phyloP scores from a whole-genome alignment of 164 flowering plant genomes.

The Chimonanthus praecox region DNA sequence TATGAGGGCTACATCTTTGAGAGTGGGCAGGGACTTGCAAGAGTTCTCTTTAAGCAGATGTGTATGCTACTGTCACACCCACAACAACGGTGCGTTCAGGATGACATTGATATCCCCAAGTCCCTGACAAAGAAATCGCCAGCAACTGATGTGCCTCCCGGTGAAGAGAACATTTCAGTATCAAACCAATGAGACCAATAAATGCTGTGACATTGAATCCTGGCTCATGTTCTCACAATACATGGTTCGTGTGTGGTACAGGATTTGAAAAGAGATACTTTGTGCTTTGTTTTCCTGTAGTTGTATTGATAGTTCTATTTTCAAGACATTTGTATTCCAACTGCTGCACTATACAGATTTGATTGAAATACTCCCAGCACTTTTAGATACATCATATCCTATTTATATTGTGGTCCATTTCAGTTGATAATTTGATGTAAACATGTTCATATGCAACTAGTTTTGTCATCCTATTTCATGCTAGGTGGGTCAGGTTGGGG shows the following conservation, averaged over 20 bases:
- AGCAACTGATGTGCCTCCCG: slow-evolving; percentile 35
- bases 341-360: too few relatives aligned
- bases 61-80: slow-evolving; percentile 74
- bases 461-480: too few relatives aligned
- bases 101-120: slow-evolving; percentile 73
- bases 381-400: too few relatives aligned
- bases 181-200: slow-evolving; percentile 43
- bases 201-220: background rate
- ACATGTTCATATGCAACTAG: too few relatives aligned
- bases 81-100: slow-evolving; percentile 85
- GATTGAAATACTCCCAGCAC: too few relatives aligned
- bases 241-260: background rate
- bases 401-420: too few relatives aligned
- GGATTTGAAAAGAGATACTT: background rate
- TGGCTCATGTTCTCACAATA: background rate
- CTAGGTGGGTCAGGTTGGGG: too few relatives aligned
- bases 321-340: background rate
- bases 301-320: background rate
- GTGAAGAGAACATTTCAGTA: slow-evolving; percentile 40
- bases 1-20: slow-evolving; percentile 83
- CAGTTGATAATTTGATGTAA: too few relatives aligned
- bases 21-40: slow-evolving; percentile 71
- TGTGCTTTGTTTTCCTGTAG: background rate
- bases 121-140: slow-evolving; percentile 60
- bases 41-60: slow-evolving; percentile 66